Evolutionary conservation across 129 eudicot genomes (phyloP), one percentile per base, ranked within the genome.

Genomic region (Centella asiatica): DNA sequence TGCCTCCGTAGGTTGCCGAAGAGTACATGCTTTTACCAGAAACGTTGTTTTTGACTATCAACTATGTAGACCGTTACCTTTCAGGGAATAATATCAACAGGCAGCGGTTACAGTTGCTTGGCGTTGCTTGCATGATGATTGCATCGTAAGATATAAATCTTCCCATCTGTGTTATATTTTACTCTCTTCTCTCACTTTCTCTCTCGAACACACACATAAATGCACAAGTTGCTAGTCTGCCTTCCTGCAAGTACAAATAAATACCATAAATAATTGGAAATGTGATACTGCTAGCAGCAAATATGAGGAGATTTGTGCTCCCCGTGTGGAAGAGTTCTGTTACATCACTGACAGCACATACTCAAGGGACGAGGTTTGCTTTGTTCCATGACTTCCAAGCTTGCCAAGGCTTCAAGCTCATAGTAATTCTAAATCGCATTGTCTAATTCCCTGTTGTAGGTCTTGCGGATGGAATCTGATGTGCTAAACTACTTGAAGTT

Each of bases 241-340:
- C 42, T 36, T 13, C 2, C 42, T 6, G 11, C 46, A 11, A 17
- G 14, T 42, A 11, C 5, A 42, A 4, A 14, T 17, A 11, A n/a
- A 42, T 42, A 11, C 12, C 14, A 42, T 4, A 6, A 42, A 42
- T 20, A 56, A 56, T 9, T 2, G 31, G 6, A 45, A 24, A 18
- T 24, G 0, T 53, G 19, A 6, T 65, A 20, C 47, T 77, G 57
- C 4, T n/a, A 11, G 32, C 90, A 92, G 96, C 25, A 92, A 92
- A 65, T 92, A 87, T 65, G 98, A 92, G 79, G 98, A 92, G 81
- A 92, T 92, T 23, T 87, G 95, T 80, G 88, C 98, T 14, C 95
- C 95, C 23, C 90, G 82, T 55, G 98, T 87, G 62, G 95, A 90
- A 74, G 95, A 90, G 54, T 90, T 86, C 76, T 90, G 95, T 73